Percentiles rank a stretch among this genome's conserved stretches.
Evolutionary conservation across 352 stramenopile genomes (phyloP).

Genomic region (Phytopythium vexans): DNA sequence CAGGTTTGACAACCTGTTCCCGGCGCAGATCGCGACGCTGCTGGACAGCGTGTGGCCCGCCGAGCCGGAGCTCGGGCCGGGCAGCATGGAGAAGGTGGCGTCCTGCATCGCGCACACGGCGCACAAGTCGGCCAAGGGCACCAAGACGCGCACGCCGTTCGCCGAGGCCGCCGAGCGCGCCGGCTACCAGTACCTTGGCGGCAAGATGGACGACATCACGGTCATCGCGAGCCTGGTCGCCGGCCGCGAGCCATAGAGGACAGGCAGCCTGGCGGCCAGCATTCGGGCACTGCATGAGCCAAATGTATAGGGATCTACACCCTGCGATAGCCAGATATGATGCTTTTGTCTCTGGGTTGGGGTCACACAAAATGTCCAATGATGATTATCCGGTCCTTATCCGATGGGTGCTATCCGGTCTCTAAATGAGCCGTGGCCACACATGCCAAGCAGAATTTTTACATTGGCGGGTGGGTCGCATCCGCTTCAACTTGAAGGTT

Average conservation of each 20-base stretch:
- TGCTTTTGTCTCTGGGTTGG: too few relatives aligned
- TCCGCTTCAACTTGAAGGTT: conserved; percentile 1
- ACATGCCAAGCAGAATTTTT: background rate
- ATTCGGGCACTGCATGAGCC: too few relatives aligned
- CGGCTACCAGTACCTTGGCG: conserved; percentile 77
- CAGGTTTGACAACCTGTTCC: conserved; percentile 96
- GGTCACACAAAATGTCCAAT: too few relatives aligned
- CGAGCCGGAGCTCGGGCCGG: conserved; percentile 37
- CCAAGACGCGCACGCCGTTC: conserved; percentile 77
- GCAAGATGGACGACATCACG: conserved; percentile 92
- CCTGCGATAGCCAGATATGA: too few relatives aligned
- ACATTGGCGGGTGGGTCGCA: background rate
- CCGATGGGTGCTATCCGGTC: too few relatives aligned
- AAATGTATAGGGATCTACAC: too few relatives aligned
- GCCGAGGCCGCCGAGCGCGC: conserved; percentile 61
- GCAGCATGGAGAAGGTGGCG: conserved; percentile 76
- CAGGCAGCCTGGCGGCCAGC: too few relatives aligned
- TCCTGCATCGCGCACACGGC: conserved; percentile 78
- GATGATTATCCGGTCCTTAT: too few relatives aligned
- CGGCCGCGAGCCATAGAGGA: too few relatives aligned
- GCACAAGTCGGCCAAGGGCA: conserved; percentile 72
- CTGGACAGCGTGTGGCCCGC: conserved; percentile 64
- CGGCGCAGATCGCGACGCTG: conserved; percentile 74
- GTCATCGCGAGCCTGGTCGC: conserved; percentile 77
- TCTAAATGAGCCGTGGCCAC: too few relatives aligned